phyloP scores from a whole-genome alignment of 2,329 filamentous ascomycete species.

The Monilinia vaccinii-corymbosi region DNA sequence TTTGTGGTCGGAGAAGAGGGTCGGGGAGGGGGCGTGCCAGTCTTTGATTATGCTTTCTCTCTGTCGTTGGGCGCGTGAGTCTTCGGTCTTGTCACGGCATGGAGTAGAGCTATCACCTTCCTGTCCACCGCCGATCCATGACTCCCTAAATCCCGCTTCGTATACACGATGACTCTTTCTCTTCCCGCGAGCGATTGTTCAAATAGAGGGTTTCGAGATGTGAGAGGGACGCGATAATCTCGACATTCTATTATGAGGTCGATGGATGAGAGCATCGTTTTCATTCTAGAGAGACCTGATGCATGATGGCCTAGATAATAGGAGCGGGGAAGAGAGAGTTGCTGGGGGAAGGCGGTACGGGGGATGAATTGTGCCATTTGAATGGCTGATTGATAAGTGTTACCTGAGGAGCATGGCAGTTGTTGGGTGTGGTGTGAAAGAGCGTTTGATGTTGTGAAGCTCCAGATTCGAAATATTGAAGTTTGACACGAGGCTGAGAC shows the following conservation, averaged over 20 bases:
- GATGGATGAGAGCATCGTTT: slow-evolving; percentile 66
- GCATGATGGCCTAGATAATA: slow-evolving; percentile 95
- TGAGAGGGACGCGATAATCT: slow-evolving; percentile 83
- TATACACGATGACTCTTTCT: slow-evolving; percentile 78
- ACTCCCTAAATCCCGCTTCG: slow-evolving; percentile 70
- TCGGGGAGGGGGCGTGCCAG: slow-evolving; percentile 44
- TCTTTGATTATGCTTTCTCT: slow-evolving; percentile 41
- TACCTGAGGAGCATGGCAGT: slow-evolving; percentile 14
- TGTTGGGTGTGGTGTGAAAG: neutral
- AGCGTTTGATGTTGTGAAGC: slow-evolving; percentile 16
- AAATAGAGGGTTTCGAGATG: slow-evolving; percentile 82
- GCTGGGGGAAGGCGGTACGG: slow-evolving; percentile 61
- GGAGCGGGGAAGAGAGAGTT: slow-evolving; percentile 68
- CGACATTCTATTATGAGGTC: slow-evolving; percentile 90
- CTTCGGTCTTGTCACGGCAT: too few species aligned
- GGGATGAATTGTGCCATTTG: slow-evolving; percentile 52
- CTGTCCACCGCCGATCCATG: slow-evolving; percentile 33
- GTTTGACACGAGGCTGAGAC: slow-evolving; percentile 23
- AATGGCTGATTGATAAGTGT: slow-evolving; percentile 2
- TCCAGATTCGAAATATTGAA: slow-evolving; percentile 16
- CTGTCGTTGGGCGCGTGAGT: slow-evolving; percentile 19
- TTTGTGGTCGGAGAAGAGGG: slow-evolving; percentile 44
- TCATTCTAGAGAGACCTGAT: slow-evolving; percentile 73
- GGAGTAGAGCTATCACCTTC: slow-evolving; percentile 27
- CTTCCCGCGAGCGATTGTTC: slow-evolving; percentile 66